Conservation (phyloP, 495 filamentous ascomycete genomes). For the Podospora pseudopauciseta region DNA sequence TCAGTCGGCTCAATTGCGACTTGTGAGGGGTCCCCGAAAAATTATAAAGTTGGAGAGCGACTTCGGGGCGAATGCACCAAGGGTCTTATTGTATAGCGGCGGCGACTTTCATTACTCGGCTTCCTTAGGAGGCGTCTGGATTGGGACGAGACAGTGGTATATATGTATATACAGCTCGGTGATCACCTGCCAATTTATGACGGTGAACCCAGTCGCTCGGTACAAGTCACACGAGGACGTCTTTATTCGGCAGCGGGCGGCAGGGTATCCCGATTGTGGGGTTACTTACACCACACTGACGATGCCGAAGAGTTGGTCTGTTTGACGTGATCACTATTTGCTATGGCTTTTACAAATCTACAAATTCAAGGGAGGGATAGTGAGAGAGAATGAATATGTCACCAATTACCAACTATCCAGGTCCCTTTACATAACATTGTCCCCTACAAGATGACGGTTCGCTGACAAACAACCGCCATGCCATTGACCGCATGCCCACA, state of each 20-base stretch:
- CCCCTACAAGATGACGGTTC: slow-evolving; percentile 20
- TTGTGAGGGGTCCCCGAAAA: neutral
- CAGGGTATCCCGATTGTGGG: neutral
- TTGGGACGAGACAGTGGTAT: no score
- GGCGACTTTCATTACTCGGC: neutral
- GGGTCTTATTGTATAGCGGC: neutral
- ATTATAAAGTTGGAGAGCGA: neutral
- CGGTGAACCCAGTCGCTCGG: neutral
- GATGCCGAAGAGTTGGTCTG: neutral
- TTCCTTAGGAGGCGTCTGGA: neutral
- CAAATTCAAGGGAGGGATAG: neutral
- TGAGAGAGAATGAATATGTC: neutral
- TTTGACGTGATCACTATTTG: neutral
- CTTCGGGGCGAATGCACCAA: slow-evolving; percentile 2
- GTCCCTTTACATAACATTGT: slow-evolving; percentile 1
- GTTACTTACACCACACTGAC: neutral
- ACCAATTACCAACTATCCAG: neutral
- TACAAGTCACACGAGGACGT: neutral
- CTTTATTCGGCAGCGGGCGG: neutral
- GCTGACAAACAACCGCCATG: slow-evolving; percentile 28
- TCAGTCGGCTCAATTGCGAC: slow-evolving; percentile 2
- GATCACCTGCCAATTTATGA: neutral
- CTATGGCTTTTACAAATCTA: no score
- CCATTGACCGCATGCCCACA: neutral
- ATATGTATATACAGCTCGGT: neutral